These are phyloP conservation scores for Colletotrichum magnum DNA, from an alignment of 2,329 filamentous ascomycete species.

Conservation along the genomic window DNA sequence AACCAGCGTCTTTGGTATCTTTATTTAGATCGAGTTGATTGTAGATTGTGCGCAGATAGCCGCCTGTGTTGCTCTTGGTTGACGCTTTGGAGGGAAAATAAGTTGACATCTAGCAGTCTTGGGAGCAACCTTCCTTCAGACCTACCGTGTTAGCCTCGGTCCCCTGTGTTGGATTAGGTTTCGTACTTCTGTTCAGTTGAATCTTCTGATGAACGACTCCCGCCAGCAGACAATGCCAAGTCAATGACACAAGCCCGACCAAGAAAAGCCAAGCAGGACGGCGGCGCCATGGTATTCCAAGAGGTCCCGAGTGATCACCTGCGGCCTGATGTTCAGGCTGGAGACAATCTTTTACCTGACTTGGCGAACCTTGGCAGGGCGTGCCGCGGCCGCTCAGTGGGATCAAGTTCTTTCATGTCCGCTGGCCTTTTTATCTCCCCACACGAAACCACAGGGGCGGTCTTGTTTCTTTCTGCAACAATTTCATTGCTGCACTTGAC, in stretches of 20 bases:
- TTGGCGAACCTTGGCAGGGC: not conserved
- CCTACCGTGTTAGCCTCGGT: not conserved
- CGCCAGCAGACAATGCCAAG: not conserved
- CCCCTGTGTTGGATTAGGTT: not conserved
- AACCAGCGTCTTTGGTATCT: not conserved
- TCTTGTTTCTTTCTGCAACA: slow-evolving; percentile 12
- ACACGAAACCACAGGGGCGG: not conserved
- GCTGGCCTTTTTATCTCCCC: not conserved
- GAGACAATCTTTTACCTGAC: not conserved
- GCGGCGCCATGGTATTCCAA: not conserved
- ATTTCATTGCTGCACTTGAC: not conserved
- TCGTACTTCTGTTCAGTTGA: not conserved
- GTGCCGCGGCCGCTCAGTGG: not conserved
- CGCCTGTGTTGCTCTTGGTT: no score
- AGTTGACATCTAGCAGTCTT: no score
- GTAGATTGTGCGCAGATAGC: not conserved
- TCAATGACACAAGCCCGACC: not conserved
- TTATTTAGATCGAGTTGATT: not conserved
- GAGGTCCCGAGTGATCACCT: not conserved
- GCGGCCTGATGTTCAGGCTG: slow-evolving; percentile 8
- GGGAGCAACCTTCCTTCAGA: not conserved
- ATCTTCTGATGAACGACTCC: slow-evolving; percentile 5
- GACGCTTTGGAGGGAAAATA: no score
- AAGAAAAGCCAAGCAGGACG: not conserved
- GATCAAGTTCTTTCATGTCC: not conserved